Percentiles rank a stretch among this genome's conserved stretches.
Conservation (phyloP, 2,329 filamentous ascomycete species). For the Xylaria sp. region DNA sequence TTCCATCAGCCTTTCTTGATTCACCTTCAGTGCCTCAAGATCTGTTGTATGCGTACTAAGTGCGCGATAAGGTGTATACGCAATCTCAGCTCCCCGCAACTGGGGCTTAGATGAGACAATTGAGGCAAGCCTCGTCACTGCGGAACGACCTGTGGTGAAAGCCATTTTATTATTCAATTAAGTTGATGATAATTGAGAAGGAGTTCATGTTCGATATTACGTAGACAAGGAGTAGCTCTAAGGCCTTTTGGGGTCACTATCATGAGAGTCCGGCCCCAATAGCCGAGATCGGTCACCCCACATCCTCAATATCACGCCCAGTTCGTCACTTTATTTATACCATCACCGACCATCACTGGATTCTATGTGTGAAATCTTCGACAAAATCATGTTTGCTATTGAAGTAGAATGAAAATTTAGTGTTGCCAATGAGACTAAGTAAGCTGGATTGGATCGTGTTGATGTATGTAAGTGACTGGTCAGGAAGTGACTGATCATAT, state of each 20-base stretch:
- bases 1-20: constrained; percentile 69
- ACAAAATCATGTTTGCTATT: too few species aligned
- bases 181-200: background rate
- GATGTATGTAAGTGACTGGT: too few species aligned
- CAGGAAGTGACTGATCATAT: too few species aligned
- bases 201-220: background rate
- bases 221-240: background rate
- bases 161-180: background rate
- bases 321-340: background rate
- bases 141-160: constrained; percentile 1
- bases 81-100: constrained; percentile 12
- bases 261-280: background rate
- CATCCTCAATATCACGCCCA: constrained; percentile 6
- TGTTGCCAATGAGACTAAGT: too few species aligned
- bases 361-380: too few species aligned
- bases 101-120: constrained; percentile 11
- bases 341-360: too few species aligned
- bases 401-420: too few species aligned
- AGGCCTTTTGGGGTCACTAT: background rate
- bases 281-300: constrained; percentile 27
- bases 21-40: constrained; percentile 59
- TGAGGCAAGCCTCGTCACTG: constrained; percentile 17
- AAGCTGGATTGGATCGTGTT: too few species aligned
- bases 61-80: constrained; percentile 17
- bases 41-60: constrained; percentile 29